phyloP scores from a whole-genome alignment of 2,329 filamentous ascomycete species.

The Exserohilum rostratum region DNA sequence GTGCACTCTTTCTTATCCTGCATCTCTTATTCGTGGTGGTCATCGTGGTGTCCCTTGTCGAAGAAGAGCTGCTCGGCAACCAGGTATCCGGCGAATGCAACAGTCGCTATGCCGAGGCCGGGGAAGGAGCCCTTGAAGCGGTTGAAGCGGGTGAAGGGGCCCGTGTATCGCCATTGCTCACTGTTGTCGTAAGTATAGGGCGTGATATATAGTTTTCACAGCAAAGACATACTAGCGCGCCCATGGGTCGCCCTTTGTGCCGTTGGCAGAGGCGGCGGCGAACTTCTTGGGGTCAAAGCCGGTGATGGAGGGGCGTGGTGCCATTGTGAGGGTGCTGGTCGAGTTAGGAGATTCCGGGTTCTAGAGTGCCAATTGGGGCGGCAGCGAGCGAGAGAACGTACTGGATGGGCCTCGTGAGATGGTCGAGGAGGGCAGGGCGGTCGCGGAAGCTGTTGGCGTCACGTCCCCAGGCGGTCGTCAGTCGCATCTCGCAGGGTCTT shows the following conservation, averaged over 20 bases:
- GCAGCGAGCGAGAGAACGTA: constrained; percentile 18
- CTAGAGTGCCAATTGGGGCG: constrained; percentile 2
- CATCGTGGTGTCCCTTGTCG: constrained; percentile 56
- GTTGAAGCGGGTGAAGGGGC: constrained; percentile 85
- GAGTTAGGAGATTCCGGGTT: constrained; percentile 22
- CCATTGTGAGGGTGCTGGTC: constrained; percentile 51
- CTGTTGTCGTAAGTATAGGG: constrained; percentile 56
- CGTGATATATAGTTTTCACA: too few relatives aligned
- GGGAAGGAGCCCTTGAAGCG: constrained; percentile 87
- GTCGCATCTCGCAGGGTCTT: constrained; percentile 20
- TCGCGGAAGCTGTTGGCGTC: constrained; percentile 27
- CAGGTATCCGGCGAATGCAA: constrained; percentile 89
- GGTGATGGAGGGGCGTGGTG: constrained; percentile 74
- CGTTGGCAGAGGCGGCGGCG: constrained; percentile 69
- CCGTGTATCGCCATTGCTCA: constrained; percentile 93
- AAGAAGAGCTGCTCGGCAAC: constrained; percentile 88
- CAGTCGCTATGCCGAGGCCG: constrained; percentile 88
- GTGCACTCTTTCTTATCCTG: constrained; percentile 6
- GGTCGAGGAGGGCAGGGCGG: constrained; percentile 23
- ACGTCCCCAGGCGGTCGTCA: constrained; percentile 21
- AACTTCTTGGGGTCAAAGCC: constrained; percentile 89
- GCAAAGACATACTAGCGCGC: constrained; percentile 59
- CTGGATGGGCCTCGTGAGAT: constrained; percentile 34
- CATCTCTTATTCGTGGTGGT: constrained; percentile 5
- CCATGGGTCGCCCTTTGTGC: constrained; percentile 66